These are phyloP conservation scores for Aspergillus ruber DNA, from an alignment of 2,329 filamentous ascomycete species.

Conservation along the genomic window DNA sequence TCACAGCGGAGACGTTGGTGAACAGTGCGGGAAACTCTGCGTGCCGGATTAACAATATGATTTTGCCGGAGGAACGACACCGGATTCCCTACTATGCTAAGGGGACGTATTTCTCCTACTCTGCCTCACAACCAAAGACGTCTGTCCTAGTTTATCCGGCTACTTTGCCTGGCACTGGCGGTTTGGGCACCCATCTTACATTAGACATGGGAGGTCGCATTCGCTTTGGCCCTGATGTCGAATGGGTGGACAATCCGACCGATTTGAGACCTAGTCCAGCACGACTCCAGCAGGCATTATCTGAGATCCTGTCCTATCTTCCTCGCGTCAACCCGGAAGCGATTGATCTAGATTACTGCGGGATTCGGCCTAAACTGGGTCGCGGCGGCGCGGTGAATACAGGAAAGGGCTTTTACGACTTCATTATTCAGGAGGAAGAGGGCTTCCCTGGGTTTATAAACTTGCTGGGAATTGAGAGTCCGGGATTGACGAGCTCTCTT, in stretches of 20 bases:
- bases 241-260: constrained; percentile 71
- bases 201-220: constrained; percentile 78
- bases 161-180: constrained; percentile 71
- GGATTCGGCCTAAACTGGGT: constrained; percentile 79
- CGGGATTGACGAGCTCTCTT: constrained; percentile 78
- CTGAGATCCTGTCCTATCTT: constrained; percentile 71
- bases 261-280: constrained; percentile 63
- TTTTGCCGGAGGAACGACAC: constrained; percentile 51
- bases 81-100: constrained; percentile 74
- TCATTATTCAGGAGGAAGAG: constrained; percentile 69
- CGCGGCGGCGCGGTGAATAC: constrained; percentile 51
- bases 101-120: constrained; percentile 90
- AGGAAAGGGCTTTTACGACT: constrained; percentile 69
- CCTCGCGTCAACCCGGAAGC: constrained; percentile 62
- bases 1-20: constrained; percentile 70
- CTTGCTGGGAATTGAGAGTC: constrained; percentile 86
- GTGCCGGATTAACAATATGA: constrained; percentile 71
- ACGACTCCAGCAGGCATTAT: constrained; percentile 60
- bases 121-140: constrained; percentile 57
- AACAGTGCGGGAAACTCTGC: constrained; percentile 82
- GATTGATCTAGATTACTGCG: constrained; percentile 77
- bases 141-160: constrained; percentile 80
- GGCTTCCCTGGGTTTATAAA: constrained; percentile 81
- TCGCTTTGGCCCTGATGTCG: constrained; percentile 89
- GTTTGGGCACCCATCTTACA: constrained; percentile 91